Evolutionary conservation across 2,329 filamentous ascomycete genomes (phyloP).

Genomic region (Arthrobotrys entomopaga): DNA sequence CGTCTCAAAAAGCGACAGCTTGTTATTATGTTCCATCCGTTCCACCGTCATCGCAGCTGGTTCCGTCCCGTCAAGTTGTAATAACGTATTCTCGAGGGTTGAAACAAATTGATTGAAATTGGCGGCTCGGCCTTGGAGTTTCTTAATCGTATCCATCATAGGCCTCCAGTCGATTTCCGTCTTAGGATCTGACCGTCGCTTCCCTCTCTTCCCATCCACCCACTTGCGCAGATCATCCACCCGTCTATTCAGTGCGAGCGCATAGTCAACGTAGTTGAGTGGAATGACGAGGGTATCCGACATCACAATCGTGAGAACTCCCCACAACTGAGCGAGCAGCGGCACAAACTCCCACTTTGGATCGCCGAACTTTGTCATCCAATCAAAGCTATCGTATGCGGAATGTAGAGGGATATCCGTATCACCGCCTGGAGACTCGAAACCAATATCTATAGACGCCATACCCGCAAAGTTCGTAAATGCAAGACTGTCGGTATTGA

Average conservation of each 20-base stretch:
- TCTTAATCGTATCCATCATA: conserved; percentile 72
- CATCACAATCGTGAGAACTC: conserved; percentile 72
- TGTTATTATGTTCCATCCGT: conserved; percentile 79
- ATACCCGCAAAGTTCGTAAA: conserved; percentile 91
- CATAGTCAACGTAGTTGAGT: conserved; percentile 70
- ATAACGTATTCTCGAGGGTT: conserved; percentile 78
- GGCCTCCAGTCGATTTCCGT: conserved; percentile 68
- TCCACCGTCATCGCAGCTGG: conserved; percentile 73
- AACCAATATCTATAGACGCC: conserved; percentile 85
- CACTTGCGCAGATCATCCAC: conserved; percentile 74
- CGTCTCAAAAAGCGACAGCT: conserved; percentile 83
- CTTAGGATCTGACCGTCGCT: conserved; percentile 56
- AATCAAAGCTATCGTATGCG: conserved; percentile 89
- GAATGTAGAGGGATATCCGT: conserved; percentile 76
- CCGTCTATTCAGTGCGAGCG: conserved; percentile 73
- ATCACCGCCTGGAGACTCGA: conserved; percentile 67
- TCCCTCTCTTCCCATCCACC: conserved; percentile 67
- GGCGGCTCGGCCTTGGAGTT: conserved; percentile 68
- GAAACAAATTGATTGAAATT: conserved; percentile 76
- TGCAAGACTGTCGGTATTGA: conserved; percentile 68
- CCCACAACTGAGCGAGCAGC: conserved; percentile 77
- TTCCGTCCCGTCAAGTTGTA: conserved; percentile 79
- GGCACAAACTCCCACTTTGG: conserved; percentile 81
- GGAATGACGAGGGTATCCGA: conserved; percentile 72
- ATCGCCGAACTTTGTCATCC: conserved; percentile 83